phyloP scores from a whole-genome alignment of 306 rosid species.

The Ziziphus jujuba region DNA sequence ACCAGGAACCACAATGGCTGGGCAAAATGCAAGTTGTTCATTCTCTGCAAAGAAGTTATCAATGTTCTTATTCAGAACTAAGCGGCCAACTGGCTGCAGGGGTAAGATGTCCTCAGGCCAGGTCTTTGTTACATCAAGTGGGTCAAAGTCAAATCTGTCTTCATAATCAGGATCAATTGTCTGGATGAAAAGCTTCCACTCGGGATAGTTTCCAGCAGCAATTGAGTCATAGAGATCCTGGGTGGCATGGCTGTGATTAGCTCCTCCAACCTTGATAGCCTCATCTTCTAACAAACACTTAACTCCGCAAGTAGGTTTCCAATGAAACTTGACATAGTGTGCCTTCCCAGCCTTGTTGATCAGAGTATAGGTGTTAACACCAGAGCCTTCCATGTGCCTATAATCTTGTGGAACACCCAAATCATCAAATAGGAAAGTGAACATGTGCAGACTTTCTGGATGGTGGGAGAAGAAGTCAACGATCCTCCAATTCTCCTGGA shows the following conservation, averaged over 20 bases:
- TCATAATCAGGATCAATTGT: conserved; percentile 91
- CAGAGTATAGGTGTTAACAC: conserved; percentile 82
- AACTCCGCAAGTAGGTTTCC: conserved; percentile 82
- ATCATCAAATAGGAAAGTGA: conserved; percentile 79
- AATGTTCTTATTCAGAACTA: conserved; percentile 88
- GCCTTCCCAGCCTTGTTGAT: conserved; percentile 80
- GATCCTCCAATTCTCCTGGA: conserved; percentile 92
- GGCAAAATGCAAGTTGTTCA: conserved; percentile 92
- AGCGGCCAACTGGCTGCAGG: conserved; percentile 91
- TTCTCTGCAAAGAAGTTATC: conserved; percentile 97
- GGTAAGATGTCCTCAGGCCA: conserved; percentile 98
- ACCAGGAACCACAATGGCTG: conserved; percentile 83
- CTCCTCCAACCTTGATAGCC: conserved; percentile 82
- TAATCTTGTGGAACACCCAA: conserved; percentile 85
- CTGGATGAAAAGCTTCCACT: conserved; percentile 92
- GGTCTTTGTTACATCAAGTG: conserved; percentile 90
- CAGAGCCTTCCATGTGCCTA: conserved; percentile 95
- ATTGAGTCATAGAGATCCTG: conserved; percentile 88
- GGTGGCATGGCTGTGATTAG: conserved; percentile 97
- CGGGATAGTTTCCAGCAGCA: conserved; percentile 96
- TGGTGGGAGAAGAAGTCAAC: conserved; percentile 89
- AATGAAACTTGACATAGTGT: conserved; percentile 80
- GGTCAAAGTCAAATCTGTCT: conserved; percentile 86
- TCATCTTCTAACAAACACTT: conserved; percentile 83
- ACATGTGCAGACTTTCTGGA: conserved; percentile 92